Evolutionary conservation across 2,329 filamentous ascomycete species (phyloP).

Genomic region (Ceratocystis cubensis): DNA sequence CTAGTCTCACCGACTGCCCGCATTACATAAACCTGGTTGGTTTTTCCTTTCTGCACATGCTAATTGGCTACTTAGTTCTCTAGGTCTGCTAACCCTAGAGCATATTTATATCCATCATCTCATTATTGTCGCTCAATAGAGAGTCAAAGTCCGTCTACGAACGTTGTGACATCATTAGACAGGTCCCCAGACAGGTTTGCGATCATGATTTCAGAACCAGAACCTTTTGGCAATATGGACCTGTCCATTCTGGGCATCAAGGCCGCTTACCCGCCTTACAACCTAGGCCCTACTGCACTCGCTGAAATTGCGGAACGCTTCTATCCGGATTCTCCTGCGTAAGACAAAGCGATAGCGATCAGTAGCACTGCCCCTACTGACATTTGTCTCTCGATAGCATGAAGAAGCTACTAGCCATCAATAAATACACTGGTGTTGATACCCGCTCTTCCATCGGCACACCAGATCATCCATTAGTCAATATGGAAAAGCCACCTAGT

Average conservation of each 20-base stretch:
- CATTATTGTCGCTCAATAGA: background rate
- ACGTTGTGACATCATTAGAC: too few relatives aligned
- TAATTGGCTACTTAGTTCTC: background rate
- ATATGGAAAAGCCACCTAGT: slow-evolving; percentile 38
- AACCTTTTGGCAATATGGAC: slow-evolving; percentile 38
- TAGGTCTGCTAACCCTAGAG: slow-evolving; percentile 4
- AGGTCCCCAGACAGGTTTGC: too few relatives aligned
- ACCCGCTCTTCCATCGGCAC: slow-evolving; percentile 49
- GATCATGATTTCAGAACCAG: slow-evolving; percentile 19
- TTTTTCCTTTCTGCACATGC: background rate
- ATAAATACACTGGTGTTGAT: slow-evolving; percentile 53
- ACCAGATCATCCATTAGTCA: slow-evolving; percentile 49
- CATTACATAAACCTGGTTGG: background rate
- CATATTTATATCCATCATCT: background rate
- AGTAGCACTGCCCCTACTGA: background rate
- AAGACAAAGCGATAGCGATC: slow-evolving; percentile 26
- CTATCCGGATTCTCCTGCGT: slow-evolving; percentile 49
- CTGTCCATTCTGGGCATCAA: slow-evolving; percentile 50
- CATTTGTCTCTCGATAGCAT: slow-evolving; percentile 34
- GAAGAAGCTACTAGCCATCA: slow-evolving; percentile 50
- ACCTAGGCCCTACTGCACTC: slow-evolving; percentile 38
- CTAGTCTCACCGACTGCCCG: too few relatives aligned
- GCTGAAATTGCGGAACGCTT: slow-evolving; percentile 42
- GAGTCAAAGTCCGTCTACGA: too few relatives aligned
- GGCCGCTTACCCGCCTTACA: slow-evolving; percentile 47